Evolutionary conservation across 2,329 filamentous ascomycete species (phyloP).

Genomic region (Ophiostoma perfectum): DNA sequence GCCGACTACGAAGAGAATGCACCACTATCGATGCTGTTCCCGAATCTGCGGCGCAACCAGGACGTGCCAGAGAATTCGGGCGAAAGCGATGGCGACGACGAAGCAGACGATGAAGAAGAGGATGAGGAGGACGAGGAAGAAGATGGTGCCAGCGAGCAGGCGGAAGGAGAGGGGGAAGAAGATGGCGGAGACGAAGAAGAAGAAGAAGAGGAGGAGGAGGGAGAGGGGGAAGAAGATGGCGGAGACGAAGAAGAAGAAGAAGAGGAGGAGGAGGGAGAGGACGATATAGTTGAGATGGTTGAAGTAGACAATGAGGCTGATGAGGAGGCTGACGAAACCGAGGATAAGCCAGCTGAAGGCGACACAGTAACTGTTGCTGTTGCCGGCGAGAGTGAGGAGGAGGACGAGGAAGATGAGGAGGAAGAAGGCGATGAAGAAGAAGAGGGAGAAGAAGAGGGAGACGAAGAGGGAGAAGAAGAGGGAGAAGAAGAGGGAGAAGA

Average conservation of each 20-base stretch:
- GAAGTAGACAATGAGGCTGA: background rate
- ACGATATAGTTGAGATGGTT: background rate
- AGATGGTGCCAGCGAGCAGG: background rate
- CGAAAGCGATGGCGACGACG: constrained; percentile 25
- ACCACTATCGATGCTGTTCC: constrained; percentile 49
- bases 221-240: constrained; percentile 29
- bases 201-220: constrained; percentile 19
- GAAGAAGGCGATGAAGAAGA: background rate
- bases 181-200: background rate
- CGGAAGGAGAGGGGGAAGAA: constrained; percentile 26
- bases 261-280: constrained; percentile 10
- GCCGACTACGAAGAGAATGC: constrained; percentile 54
- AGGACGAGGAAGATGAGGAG: background rate
- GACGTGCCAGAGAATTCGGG: constrained; percentile 28
- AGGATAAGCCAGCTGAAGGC: background rate
- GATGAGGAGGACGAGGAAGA: constrained; percentile 28
- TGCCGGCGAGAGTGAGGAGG: background rate
- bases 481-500: constrained; percentile 18
- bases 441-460: background rate
- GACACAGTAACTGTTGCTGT: background rate
- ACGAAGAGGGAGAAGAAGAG: background rate
- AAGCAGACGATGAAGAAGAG: constrained; percentile 30
- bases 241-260: background rate
- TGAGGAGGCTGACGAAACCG: background rate
- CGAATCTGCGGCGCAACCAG: constrained; percentile 41